A percentile compares a stretch with the other conserved stretches of the same genome.
phyloP scores from a whole-genome alignment of 306 rosid species.

The Corylus americana region DNA sequence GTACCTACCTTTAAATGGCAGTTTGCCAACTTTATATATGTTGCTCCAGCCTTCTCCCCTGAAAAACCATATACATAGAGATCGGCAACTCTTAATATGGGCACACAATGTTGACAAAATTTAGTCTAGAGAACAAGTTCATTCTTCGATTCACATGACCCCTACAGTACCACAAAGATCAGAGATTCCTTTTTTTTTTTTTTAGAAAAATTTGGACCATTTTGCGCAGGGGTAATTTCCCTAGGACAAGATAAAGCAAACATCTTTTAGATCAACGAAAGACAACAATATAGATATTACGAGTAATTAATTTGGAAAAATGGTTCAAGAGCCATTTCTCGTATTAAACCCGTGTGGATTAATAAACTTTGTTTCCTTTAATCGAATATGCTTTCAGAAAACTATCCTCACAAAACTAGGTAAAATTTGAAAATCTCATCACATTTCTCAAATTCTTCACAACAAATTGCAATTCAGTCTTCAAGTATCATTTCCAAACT shows the following conservation, averaged over 20 bases:
- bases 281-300: neutral
- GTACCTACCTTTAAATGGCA: slow-evolving; percentile 81
- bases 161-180: neutral
- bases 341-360: neutral
- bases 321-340: neutral
- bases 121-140: neutral
- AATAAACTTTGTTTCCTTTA: neutral
- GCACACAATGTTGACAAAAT: neutral
- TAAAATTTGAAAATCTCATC: neutral
- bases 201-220: too few relatives aligned
- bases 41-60: slow-evolving; percentile 90
- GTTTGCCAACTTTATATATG: slow-evolving; percentile 68
- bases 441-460: neutral
- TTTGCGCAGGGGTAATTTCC: neutral
- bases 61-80: slow-evolving; percentile 20
- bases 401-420: neutral
- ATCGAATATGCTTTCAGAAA: neutral
- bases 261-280: neutral
- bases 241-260: neutral
- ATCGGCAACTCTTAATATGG: slow-evolving; percentile 23
- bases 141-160: neutral
- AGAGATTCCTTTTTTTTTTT: neutral
- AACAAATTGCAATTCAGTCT: neutral
- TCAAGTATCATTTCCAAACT: neutral
- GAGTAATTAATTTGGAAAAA: neutral